Evolutionary conservation across 805 yeast species (phyloP).

Genomic region (Starmerella etchellsii): DNA sequence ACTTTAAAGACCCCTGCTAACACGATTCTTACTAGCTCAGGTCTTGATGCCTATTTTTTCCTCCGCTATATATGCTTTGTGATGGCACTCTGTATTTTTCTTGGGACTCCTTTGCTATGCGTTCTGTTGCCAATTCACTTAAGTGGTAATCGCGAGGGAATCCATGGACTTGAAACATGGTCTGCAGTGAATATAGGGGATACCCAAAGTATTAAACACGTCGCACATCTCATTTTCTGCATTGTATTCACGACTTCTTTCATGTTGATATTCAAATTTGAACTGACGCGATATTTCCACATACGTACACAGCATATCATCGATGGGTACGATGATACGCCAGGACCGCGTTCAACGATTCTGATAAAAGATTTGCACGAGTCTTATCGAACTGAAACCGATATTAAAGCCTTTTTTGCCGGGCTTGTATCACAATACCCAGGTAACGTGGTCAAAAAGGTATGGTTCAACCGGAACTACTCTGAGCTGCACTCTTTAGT

Average conservation of each 20-base stretch:
- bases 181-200: constrained; percentile 61
- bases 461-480: constrained; percentile 48
- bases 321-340: constrained; percentile 16
- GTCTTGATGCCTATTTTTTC: constrained; percentile 66
- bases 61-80: constrained; percentile 46
- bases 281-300: constrained; percentile 39
- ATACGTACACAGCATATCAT: constrained; percentile 36
- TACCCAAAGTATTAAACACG: constrained; percentile 36
- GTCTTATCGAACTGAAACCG: constrained; percentile 35
- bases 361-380: constrained; percentile 57
- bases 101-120: constrained; percentile 45
- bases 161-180: constrained; percentile 40
- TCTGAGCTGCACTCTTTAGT: constrained; percentile 29
- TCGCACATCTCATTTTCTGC: constrained; percentile 53
- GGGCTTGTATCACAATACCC: constrained; percentile 26
- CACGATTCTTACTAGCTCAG: constrained; percentile 36
- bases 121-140: constrained; percentile 53
- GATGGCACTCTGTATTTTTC: constrained; percentile 37
- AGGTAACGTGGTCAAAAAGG: constrained; percentile 35
- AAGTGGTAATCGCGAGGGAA: constrained; percentile 27
- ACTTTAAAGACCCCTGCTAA: constrained; percentile 32
- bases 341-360: constrained; percentile 35
- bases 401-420: constrained; percentile 41
- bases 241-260: constrained; percentile 42
- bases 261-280: constrained; percentile 43